phyloP scores from a whole-genome alignment of 305 asterid genomes.

The Euphrasia arctica region DNA sequence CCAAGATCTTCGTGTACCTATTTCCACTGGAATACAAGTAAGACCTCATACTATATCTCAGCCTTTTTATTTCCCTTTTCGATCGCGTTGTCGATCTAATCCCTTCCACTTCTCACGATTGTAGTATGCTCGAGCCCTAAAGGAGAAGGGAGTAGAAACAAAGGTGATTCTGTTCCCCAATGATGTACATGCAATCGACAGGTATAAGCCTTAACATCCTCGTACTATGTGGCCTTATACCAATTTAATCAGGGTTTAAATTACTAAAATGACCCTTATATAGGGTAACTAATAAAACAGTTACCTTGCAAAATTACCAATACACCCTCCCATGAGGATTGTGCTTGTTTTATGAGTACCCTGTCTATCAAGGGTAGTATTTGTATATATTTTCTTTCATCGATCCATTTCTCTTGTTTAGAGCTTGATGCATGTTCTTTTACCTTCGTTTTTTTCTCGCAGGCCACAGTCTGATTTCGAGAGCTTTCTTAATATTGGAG shows the following conservation, averaged over 20 bases:
- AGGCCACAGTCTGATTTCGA: constrained; percentile 76
- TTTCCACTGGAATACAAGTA: constrained; percentile 62
- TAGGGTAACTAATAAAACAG: background rate
- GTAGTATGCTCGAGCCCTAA: constrained; percentile 73
- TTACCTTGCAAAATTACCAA: background rate
- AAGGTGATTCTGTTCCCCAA: constrained; percentile 70
- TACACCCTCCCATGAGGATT: background rate
- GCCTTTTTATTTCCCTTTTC: background rate
- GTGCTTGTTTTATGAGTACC: background rate
- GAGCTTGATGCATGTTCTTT: constrained; percentile 7
- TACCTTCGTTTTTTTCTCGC: constrained; percentile 41
- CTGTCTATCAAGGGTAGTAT: background rate
- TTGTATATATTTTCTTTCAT: background rate
- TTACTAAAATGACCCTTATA: background rate
- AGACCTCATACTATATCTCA: constrained; percentile 19
- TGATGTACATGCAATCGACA: constrained; percentile 59
- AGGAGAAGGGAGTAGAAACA: constrained; percentile 64
- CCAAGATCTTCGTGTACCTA: constrained; percentile 68
- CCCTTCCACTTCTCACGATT: constrained; percentile 11
- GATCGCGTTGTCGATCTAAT: constrained; percentile 5
- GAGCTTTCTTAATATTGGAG: constrained; percentile 71
- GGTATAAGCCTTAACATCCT: constrained; percentile 33
- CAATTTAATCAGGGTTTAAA: background rate
- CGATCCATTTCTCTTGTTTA: background rate
- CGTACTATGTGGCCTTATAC: background rate